Conservation (phyloP, 352 stramenopile species). For the Pythium aristosporum region DNA sequence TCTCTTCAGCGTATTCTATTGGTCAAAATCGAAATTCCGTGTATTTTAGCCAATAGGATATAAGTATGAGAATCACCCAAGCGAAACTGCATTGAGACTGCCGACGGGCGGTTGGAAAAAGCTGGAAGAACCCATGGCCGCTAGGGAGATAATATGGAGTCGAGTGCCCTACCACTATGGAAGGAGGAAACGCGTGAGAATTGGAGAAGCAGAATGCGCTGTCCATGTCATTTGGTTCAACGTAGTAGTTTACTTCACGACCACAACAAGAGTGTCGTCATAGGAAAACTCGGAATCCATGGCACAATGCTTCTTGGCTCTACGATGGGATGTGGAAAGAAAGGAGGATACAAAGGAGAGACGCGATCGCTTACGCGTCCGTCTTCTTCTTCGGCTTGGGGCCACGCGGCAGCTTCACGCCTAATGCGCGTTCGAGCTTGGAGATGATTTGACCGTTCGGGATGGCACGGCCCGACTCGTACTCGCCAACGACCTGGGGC, state of each 20-base stretch:
- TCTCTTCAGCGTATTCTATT: background rate
- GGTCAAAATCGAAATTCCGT: background rate
- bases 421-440: slow-evolving; percentile 96
- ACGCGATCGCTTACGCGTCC: slow-evolving; percentile 11
- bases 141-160: too few species aligned
- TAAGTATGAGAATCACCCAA: background rate
- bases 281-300: too few species aligned
- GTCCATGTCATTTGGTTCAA: too few species aligned
- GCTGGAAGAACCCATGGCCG: too few species aligned
- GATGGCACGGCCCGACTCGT: slow-evolving; percentile 97
- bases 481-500: slow-evolving; percentile 96
- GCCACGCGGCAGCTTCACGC: slow-evolving; percentile 79
- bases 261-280: too few species aligned
- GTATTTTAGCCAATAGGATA: background rate
- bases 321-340: too few species aligned
- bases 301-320: too few species aligned
- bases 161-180: too few species aligned
- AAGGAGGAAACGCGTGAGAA: too few species aligned
- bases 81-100: background rate
- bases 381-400: slow-evolving; percentile 62
- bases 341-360: background rate
- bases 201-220: too few species aligned
- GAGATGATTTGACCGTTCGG: slow-evolving; percentile 97
- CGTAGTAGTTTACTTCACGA: too few species aligned
- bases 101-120: background rate